Base-by-base conservation (phyloP, 108 stramenopile genomes). In the Cylindrotheca closterium region DNA sequence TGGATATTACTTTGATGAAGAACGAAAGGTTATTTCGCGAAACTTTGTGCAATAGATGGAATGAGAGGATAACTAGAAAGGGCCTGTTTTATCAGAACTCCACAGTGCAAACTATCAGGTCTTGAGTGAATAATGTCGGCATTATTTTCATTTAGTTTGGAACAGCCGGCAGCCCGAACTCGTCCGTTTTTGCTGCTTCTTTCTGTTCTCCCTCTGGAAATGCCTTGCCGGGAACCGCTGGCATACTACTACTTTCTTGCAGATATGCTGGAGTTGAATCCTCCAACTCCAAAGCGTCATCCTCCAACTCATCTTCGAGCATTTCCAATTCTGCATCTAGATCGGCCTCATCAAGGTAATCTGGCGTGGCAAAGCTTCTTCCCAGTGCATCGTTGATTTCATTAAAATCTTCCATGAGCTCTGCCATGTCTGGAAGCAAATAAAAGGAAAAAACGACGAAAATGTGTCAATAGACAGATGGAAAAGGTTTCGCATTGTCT, bases 381-480 rank as follows among this genome's bases (percentile, higher is more conserved):
- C 94, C 96, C 69, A 99, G 63, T 5, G 91, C 92, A 57, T 98
- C 98, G 57, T 96, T 96, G 63, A 99, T 94, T 66, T 99, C 98
- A 47, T 93, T 85, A 64, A 96, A 89, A 33, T 74, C 73, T 27
- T 74, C 73, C 73, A 74, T 74, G 60, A 74, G 31, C 31, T 74
- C 73, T 2, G 73, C 73, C 73, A 74, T 74, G 30, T 73, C n/a
- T n/a, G n/a, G n/a, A n/a, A n/a, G n/a, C n/a, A n/a, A n/a, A n/a
- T n/a, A n/a, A n/a, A n/a, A n/a, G n/a, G n/a, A n/a, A n/a, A n/a
- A n/a, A n/a, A n/a, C n/a, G n/a, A n/a, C n/a, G n/a, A n/a, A n/a
- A n/a, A n/a, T n/a, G n/a, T n/a, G n/a, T n/a, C n/a, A n/a, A n/a
- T n/a, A n/a, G n/a, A n/a, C n/a, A n/a, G n/a, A n/a, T n/a, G n/a